A percentile compares a stretch with the other conserved stretches of the same genome.
Conservation (phyloP, 495 filamentous ascomycete genomes). For the Rusavskia elegans region DNA sequence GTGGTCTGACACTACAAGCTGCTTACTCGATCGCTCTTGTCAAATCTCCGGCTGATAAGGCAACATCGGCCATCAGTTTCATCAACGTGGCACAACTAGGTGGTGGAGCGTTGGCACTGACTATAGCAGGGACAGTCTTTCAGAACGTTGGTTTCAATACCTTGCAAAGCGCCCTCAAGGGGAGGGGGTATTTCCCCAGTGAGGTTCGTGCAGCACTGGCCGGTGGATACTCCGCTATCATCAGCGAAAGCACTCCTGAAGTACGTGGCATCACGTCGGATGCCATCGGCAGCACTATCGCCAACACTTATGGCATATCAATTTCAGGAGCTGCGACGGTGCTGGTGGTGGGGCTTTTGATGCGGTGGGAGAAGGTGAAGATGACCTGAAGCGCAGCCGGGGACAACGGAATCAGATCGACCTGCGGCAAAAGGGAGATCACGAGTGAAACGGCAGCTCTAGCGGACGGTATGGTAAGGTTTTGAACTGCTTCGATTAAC, state of each 20-base stretch:
- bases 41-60: neutral
- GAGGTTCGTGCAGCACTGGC: neutral
- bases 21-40: neutral
- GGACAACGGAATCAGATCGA: neutral
- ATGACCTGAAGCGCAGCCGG: neutral
- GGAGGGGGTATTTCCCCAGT: neutral
- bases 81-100: neutral
- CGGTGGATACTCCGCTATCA: neutral
- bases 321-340: neutral
- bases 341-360: neutral
- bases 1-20: neutral
- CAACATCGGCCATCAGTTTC: neutral
- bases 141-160: neutral
- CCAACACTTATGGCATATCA: neutral
- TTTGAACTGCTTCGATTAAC: neutral
- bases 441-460: neutral
- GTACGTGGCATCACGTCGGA: neutral
- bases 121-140: neutral
- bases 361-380: neutral
- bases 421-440: neutral
- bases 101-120: neutral
- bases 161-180: neutral
- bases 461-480: neutral
- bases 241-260: neutral
- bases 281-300: neutral